A percentile compares a stretch with the other conserved stretches of the same genome.
phyloP scores from a whole-genome alignment of 148 eudicot genomes.

The Pharnaceum exiguum region DNA sequence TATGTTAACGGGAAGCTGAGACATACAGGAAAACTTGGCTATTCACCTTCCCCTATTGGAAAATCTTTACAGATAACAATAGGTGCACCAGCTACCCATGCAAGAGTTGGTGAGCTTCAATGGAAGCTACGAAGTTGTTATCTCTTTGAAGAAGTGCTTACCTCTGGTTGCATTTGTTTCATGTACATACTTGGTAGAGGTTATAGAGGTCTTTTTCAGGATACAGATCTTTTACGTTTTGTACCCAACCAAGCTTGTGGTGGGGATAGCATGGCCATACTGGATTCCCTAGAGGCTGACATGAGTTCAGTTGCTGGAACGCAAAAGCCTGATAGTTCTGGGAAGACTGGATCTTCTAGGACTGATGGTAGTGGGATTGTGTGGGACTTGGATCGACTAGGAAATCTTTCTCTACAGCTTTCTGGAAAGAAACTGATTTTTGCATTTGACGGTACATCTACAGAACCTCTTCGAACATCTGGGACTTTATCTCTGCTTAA shows the following conservation, averaged over 20 bases:
- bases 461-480: constrained; percentile 67
- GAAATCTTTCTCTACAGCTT: constrained; percentile 82
- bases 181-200: constrained; percentile 99
- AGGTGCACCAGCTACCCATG: constrained; percentile 76
- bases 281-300: constrained; percentile 91
- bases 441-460: constrained; percentile 96
- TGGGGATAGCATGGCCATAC: constrained; percentile 94
- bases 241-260: constrained; percentile 98
- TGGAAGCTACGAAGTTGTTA: constrained; percentile 95
- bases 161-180: constrained; percentile 86
- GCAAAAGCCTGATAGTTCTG: constrained; percentile 67
- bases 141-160: constrained; percentile 94
- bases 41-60: constrained; percentile 98
- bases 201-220: constrained; percentile 97
- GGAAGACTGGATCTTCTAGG: constrained; percentile 55
- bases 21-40: constrained; percentile 91
- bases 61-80: constrained; percentile 87
- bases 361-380: constrained; percentile 90
- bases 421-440: constrained; percentile 91
- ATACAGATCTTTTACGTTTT: constrained; percentile 77
- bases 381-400: constrained; percentile 93
- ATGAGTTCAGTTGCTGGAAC: constrained; percentile 44
- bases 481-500: constrained; percentile 87
- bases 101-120: constrained; percentile 65
- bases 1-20: constrained; percentile 89